Evolutionary conservation across 441 rosid genomes (phyloP).

Genomic region (Rhodomyrtus psidioides): DNA sequence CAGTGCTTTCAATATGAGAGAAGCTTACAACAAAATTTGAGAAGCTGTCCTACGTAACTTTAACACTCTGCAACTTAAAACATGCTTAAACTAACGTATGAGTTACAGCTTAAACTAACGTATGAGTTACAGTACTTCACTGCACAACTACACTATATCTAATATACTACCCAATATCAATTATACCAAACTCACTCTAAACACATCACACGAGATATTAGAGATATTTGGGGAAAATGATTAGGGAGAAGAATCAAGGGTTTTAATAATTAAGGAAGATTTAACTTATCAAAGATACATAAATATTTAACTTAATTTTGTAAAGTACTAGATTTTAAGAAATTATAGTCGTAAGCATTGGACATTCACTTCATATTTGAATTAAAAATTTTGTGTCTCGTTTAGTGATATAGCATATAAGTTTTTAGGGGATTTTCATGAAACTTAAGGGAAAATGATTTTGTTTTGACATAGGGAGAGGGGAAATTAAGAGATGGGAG

Average conservation of each 20-base stretch:
- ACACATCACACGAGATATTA: neutral
- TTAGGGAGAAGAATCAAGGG: no score
- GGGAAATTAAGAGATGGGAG: neutral
- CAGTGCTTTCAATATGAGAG: neutral
- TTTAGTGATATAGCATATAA: neutral
- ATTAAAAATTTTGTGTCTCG: neutral
- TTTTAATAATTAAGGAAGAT: no score
- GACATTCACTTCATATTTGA: neutral
- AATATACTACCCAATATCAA: no score
- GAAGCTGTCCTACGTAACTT: neutral
- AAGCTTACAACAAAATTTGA: neutral
- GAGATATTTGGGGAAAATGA: neutral
- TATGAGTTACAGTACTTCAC: neutral
- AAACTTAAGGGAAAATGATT: neutral
- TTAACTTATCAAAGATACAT: no score
- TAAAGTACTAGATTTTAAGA: neutral
- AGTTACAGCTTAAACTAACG: no score
- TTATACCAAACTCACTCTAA: neutral
- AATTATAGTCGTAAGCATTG: neutral
- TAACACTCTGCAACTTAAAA: no score
- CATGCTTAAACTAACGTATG: no score
- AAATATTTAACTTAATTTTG: no score
- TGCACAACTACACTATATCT: no score
- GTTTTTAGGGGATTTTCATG: neutral
- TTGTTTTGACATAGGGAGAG: neutral